Evolutionary conservation across 176 grass and related monocot species (phyloP).

Genomic region (Carex pumila): DNA sequence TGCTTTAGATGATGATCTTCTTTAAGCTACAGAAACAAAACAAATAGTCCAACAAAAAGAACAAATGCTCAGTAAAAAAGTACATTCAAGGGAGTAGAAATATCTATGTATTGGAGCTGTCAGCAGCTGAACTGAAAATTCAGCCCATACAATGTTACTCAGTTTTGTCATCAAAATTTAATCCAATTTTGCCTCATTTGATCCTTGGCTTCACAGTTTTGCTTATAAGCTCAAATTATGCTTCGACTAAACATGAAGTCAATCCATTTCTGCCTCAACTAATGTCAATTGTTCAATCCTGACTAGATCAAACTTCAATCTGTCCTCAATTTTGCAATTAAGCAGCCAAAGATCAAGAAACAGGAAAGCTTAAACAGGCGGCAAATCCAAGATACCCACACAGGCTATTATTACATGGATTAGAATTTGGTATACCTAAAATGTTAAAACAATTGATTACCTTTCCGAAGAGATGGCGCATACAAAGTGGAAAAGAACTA

Average conservation of each 20-base stretch:
- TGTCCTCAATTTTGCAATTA: not conserved
- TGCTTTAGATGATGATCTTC: conserved; percentile 97
- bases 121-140: not conserved
- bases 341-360: not conserved
- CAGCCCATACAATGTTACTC: not conserved
- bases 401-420: not conserved
- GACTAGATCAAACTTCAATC: not conserved
- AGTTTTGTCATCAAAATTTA: not conserved
- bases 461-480: conserved; percentile 92
- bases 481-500: conserved; percentile 96
- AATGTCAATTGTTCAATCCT: not conserved
- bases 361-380: not conserved
- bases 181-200: not conserved
- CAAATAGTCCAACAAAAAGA: conserved; percentile 19
- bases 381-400: not conserved
- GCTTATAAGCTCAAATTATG: not conserved
- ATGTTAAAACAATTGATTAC: conserved; percentile 22
- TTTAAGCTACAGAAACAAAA: conserved; percentile 57
- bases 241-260: not conserved
- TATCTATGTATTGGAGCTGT: not conserved
- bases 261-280: not conserved
- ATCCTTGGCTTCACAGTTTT: not conserved
- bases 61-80: not conserved
- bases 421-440: not conserved
- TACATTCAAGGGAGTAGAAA: conserved; percentile 10